Evolutionary conservation across 2,329 filamentous ascomycete genomes (phyloP), one percentile per base, ranked within the genome.

Genomic region (Bimuria novae-zelandiae): DNA sequence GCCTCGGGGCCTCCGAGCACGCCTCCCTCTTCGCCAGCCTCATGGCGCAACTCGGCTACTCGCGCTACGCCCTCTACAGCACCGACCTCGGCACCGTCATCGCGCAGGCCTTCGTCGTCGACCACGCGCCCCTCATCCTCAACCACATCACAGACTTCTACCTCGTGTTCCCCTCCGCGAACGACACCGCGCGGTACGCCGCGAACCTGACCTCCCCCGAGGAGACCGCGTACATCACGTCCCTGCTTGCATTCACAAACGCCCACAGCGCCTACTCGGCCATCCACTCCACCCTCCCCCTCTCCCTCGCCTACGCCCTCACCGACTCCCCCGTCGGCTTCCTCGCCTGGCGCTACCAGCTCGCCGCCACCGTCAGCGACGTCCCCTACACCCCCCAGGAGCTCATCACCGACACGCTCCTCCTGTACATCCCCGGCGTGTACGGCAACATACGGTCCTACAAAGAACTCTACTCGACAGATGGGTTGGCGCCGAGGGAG

Each of bases 21-120:
- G 83, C 82, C 1, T 74, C 77, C 4, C 67, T 86, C 22, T 76
- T 87, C 44, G 76, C 86, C 61, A 68, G 62, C 0, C 65, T 88
- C 49, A 88, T 88, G 85, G 69, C 72, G 39, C 76, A 81, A 16
- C 73, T 88, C 7, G 79, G 77, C 1, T 88, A 88, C 61, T 53
- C 71, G 7, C 69, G 77, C 44, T 88, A 87, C 59, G 69, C 86
- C 2, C 77, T 76, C 1, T 43, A 36, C 37, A 50, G 49, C 23
- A 55, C 52, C 2, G 55, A 58, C 21, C 30, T 58, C 12, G 55
- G 52, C 22, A 36, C 21, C 17, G 17, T 37, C 11, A 22, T 55
- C 8, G 52, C 25, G 8, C 8, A 46, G 17, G 19, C 17, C 16
- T 39, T 41, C 39, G n/a, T 50, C 11, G 42, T 41, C 8, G 36